These are phyloP conservation scores for Fusarium globosum DNA, from an alignment of 2,329 filamentous ascomycete species.

Conservation along the genomic window DNA sequence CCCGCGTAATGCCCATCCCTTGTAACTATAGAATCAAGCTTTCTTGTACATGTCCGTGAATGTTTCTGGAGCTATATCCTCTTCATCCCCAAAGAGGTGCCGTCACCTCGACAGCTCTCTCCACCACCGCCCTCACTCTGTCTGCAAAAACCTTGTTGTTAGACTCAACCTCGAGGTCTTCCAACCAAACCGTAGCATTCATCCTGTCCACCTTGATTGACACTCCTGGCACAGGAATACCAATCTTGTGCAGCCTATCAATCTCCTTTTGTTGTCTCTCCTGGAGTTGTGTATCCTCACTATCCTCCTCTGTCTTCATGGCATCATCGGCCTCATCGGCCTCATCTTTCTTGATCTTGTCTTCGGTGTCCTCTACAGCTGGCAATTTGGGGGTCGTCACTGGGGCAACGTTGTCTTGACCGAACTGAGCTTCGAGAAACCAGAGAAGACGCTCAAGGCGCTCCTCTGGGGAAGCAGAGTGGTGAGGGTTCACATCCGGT, in stretches of 20 bases:
- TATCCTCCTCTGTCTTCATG: conserved; percentile 51
- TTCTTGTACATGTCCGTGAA: not conserved
- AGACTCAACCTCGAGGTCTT: conserved; percentile 91
- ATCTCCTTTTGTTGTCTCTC: conserved; percentile 76
- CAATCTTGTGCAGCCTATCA: conserved; percentile 80
- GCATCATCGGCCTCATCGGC: conserved; percentile 55
- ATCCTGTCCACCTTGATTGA: conserved; percentile 89
- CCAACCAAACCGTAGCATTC: conserved; percentile 89
- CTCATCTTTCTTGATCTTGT: conserved; percentile 49
- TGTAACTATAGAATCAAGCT: not conserved
- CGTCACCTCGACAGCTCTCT: conserved; percentile 88
- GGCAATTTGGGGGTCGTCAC: conserved; percentile 73
- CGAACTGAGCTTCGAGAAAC: conserved; percentile 98
- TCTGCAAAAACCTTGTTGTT: conserved; percentile 81
- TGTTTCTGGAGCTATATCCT: not conserved
- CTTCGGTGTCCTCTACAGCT: conserved; percentile 50
- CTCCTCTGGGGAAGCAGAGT: conserved; percentile 76
- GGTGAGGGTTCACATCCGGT: conserved; percentile 73
- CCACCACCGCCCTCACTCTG: conserved; percentile 87
- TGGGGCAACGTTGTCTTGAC: conserved; percentile 81
- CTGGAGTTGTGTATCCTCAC: conserved; percentile 58
- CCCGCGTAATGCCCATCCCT: not conserved
- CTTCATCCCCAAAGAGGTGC: conserved; percentile 73
- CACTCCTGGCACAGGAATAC: conserved; percentile 91
- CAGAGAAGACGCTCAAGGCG: conserved; percentile 88